phyloP scores from a whole-genome alignment of 371 early-diverging fungal genomes.

The Apophysomyces variabilis region DNA sequence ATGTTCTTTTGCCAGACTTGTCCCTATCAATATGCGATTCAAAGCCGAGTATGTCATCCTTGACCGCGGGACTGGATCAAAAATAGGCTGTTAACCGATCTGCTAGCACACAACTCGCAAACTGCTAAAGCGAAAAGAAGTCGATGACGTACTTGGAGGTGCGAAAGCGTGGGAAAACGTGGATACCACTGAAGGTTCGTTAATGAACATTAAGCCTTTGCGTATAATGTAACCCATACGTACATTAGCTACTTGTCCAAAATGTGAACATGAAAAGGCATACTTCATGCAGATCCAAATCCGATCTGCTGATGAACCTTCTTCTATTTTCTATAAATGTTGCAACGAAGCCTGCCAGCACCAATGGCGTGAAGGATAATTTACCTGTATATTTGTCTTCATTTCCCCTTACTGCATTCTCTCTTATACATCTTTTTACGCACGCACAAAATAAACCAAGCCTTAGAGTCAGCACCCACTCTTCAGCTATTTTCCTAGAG shows the following conservation, averaged over 20 bases:
- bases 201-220: neutral
- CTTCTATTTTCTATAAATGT: slow-evolving; percentile 89
- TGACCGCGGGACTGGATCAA: neutral
- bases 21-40: slow-evolving; percentile 82
- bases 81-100: slow-evolving; percentile 4
- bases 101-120: slow-evolving; percentile 59
- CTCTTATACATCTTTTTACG: neutral
- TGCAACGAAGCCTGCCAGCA: slow-evolving; percentile 69
- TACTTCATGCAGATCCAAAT: slow-evolving; percentile 95
- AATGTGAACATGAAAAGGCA: slow-evolving; percentile 88
- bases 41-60: slow-evolving; percentile 44
- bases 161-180: slow-evolving; percentile 93
- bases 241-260: slow-evolving; percentile 74
- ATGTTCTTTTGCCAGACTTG: slow-evolving; percentile 89
- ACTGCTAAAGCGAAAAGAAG: slow-evolving; percentile 79
- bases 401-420: neutral
- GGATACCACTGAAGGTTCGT: slow-evolving; percentile 82
- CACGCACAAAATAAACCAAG: neutral
- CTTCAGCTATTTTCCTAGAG: too few relatives aligned
- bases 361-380: slow-evolving; percentile 78
- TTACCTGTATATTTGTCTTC: neutral
- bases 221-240: slow-evolving; percentile 8
- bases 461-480: neutral
- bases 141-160: slow-evolving; percentile 95
- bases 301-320: slow-evolving; percentile 96